Base-by-base conservation (phyloP, 352 stramenopile genomes). In the Aphanomyces cochlioides region DNA sequence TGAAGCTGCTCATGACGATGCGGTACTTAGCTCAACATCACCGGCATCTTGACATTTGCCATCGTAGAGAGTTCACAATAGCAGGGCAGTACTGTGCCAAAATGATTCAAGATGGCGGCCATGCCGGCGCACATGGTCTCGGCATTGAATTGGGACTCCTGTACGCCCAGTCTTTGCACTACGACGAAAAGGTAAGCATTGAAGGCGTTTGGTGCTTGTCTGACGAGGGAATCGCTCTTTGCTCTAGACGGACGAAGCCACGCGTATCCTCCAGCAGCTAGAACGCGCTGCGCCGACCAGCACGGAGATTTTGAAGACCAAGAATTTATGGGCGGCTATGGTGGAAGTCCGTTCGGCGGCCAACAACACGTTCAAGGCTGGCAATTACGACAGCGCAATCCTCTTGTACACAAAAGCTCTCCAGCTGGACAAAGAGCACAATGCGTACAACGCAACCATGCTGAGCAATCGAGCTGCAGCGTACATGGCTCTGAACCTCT, bases 391-490 rank as follows among this genome's bases (percentile, higher is more conserved):
- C 0, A 72, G 75, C 19, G 87, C 87, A 1, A 68, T 88, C 7
- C 57, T 75, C 6, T 72, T 85, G 5, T 95, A 95, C 65, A 83
- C 82, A 0, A 78, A 90, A 45, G 85, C 83, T 13, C 74, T 94
- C 5, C 69, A 76, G 28, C 73, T 93, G 39, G 87, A 95, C 56
- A 75, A 76, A 0, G 69, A 81, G 10, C 80, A 95, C 47, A 78
- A 90, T n/a, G 78, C 86, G 56, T 93, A 85, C 70, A 91, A 84
- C 64, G 82, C 83, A 1, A 78, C 91, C 45, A 81, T 95, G 54
- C 90, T 87, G 53, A 91, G 86, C 75, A 95, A 95, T 63, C 82
- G 87, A 43, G 85, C 87, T 3, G 87, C 87, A 28, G 87, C 87
- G 41, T 77, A 89, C 34, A 95, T 95, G 87, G 80, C 77, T 4